Evolutionary conservation across 208 protist species (phyloP), one percentile per base, ranked within the genome.

Genomic region (Endotrypanum monterogeii): DNA sequence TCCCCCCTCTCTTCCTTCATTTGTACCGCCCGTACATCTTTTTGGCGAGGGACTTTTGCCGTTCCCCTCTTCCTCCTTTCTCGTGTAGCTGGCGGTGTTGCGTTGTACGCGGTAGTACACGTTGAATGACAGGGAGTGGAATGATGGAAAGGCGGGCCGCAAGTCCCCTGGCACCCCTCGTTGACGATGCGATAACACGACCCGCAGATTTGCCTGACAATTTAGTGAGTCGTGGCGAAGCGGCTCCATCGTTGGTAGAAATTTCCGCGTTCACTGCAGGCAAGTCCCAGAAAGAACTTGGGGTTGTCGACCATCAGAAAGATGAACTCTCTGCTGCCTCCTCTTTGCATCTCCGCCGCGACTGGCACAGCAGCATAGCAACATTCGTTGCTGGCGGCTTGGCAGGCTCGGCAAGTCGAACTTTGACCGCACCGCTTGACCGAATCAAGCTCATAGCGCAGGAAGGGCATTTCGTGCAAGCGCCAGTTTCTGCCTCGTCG

Each of bases 381-480:
- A 96, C 93, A 3, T 97, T 96, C 78, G 60, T 94, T 52, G 88
- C 93, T 8, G 93, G 93, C 76, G 89, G 88, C 48, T 77, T 96
- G 14, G 95, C 95, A 1, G 95, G 94, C 1, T 85, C 90, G 18
- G 86, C 88, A 44, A 96, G 90, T 79, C 85, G 95, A 12, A 96
- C 93, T 16, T 68, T 93, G 39, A 97, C 93, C 8, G 95, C 95
- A 18, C 95, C 95, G 11, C 77, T 98, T n/a, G 95, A 98, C 65
- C 88, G 95, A 52, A 87, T 98, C 32, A 97, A 97, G 75, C 87
- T 96, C 30, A 94, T 98, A 67, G 90, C 96, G n/a, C 94, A 98
- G 63, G 92, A 97, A 75, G 94, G 94, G 3, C 88, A 95, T 73
- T 74, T 97, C 18, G 84, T 93, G 54, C 58, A 80, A 32, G 51